Conservation (phyloP, 2,329 filamentous ascomycete genomes). For the Aspergillus tubingensis region DNA sequence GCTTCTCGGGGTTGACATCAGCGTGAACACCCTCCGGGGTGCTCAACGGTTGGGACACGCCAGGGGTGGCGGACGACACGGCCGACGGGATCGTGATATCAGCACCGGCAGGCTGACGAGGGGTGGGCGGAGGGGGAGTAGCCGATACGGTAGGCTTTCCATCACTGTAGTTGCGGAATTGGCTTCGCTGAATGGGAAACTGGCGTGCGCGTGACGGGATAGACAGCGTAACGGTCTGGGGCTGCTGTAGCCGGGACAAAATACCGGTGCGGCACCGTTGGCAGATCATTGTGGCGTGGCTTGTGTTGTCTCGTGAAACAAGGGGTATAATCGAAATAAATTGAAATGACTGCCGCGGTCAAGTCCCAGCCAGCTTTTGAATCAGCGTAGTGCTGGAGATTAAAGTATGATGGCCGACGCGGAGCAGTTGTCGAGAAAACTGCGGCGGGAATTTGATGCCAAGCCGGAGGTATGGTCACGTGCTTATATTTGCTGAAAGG, state of each 20-base stretch:
- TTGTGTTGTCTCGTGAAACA: not conserved
- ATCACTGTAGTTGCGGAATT: conserved; percentile 38
- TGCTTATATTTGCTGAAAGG: conserved; percentile 15
- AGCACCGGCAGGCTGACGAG: conserved; percentile 34
- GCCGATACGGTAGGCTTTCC: conserved; percentile 31
- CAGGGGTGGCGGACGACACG: conserved; percentile 43
- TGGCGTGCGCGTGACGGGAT: conserved; percentile 32
- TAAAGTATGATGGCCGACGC: conserved; percentile 10
- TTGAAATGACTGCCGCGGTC: not conserved
- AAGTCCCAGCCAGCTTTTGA: not conserved
- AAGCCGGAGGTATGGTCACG: conserved; percentile 35
- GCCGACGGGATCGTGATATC: conserved; percentile 39
- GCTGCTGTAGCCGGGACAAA: conserved; percentile 41
- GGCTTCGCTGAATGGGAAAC: conserved; percentile 31
- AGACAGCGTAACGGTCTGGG: conserved; percentile 29
- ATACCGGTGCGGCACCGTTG: conserved; percentile 44
- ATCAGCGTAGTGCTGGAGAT: conserved; percentile 6
- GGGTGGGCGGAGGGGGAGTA: conserved; percentile 33
- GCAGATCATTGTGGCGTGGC: conserved; percentile 40
- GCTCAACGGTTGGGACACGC: conserved; percentile 45
- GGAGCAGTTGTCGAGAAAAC: conserved; percentile 30
- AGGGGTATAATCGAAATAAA: no score
- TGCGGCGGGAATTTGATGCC: conserved; percentile 41
- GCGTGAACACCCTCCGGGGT: conserved; percentile 37
- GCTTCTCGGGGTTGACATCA: conserved; percentile 28